Evolutionary conservation across 1,284 basidiomycete species (phyloP).

Genomic region (Sparassis latifolia): DNA sequence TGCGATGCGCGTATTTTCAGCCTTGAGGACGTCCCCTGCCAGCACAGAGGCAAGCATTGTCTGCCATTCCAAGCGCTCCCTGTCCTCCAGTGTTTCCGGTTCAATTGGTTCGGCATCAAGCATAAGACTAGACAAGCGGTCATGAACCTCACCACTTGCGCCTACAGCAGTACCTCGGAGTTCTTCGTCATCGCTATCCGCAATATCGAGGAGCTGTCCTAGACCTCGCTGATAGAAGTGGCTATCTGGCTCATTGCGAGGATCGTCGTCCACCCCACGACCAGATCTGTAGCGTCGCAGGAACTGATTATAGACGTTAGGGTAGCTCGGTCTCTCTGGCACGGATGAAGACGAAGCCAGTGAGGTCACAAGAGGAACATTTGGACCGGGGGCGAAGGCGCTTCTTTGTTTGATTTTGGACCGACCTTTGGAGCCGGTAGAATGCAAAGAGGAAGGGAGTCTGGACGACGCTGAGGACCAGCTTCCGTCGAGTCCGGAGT

Average conservation of each 20-base stretch:
- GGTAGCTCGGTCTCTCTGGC: conserved; percentile 37
- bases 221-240: conserved; percentile 70
- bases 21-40: conserved; percentile 87
- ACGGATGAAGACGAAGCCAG: conserved; percentile 15
- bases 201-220: conserved; percentile 63
- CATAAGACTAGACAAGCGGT: conserved; percentile 45
- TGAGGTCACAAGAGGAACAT: conserved; percentile 25
- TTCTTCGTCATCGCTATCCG: conserved; percentile 75
- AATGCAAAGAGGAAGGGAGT: conserved; percentile 17
- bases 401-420: conserved; percentile 32
- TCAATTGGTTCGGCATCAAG: conserved; percentile 56
- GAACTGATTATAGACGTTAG: conserved; percentile 73
- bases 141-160: conserved; percentile 38
- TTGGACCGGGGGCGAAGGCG: conserved; percentile 25
- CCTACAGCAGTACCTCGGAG: conserved; percentile 34
- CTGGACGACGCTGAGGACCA: conserved; percentile 27
- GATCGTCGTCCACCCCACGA: conserved; percentile 52
- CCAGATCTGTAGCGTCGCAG: conserved; percentile 64
- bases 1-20: conserved; percentile 87
- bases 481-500: conserved; percentile 38
- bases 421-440: conserved; percentile 17
- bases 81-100: conserved; percentile 63
- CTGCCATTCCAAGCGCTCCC: conserved; percentile 89
- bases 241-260: conserved; percentile 65
- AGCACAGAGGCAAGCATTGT: conserved; percentile 90